A percentile compares a stretch with the other conserved stretches of the same genome.
Conservation (phyloP, 331 rosid genomes). For the Arachis monticola region DNA sequence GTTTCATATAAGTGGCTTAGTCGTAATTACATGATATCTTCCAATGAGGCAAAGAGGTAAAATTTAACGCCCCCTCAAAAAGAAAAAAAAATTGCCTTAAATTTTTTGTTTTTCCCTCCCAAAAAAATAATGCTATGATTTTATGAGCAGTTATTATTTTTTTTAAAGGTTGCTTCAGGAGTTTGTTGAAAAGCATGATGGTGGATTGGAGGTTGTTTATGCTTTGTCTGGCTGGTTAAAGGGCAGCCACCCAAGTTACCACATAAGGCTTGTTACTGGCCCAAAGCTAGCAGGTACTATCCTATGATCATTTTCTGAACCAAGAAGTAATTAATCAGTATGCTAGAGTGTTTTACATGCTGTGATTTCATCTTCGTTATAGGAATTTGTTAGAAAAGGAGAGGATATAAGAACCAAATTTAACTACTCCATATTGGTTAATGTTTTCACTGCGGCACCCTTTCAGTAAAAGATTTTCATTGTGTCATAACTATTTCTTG, state of each 20-base stretch:
- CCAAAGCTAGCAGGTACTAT: constrained; percentile 77
- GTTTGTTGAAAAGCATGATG: constrained; percentile 72
- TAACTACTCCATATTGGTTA: constrained; percentile 5
- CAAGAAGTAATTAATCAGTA: background rate
- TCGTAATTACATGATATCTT: constrained; percentile 86
- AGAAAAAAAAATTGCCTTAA: background rate
- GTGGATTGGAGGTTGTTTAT: constrained; percentile 79
- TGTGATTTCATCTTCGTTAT: background rate
- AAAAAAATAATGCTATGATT: background rate
- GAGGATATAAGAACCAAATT: background rate
- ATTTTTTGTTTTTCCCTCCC: background rate
- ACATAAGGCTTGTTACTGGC: constrained; percentile 75
- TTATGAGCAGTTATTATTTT: constrained; percentile 31
- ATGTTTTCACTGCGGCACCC: background rate
- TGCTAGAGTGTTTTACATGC: constrained; percentile 7
- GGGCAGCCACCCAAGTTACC: constrained; percentile 61
- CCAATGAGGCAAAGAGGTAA: constrained; percentile 85
- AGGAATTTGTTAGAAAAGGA: background rate
- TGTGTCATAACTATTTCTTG: constrained; percentile 16
- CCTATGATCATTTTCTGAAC: background rate
- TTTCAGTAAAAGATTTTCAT: background rate
- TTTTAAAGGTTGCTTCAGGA: constrained; percentile 78
- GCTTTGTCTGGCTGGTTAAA: constrained; percentile 91
- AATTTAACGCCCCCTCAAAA: background rate
- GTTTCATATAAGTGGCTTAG: constrained; percentile 98